Base-by-base conservation (phyloP, 2,329 filamentous ascomycete genomes). In the Thermoascus crustaceus region DNA sequence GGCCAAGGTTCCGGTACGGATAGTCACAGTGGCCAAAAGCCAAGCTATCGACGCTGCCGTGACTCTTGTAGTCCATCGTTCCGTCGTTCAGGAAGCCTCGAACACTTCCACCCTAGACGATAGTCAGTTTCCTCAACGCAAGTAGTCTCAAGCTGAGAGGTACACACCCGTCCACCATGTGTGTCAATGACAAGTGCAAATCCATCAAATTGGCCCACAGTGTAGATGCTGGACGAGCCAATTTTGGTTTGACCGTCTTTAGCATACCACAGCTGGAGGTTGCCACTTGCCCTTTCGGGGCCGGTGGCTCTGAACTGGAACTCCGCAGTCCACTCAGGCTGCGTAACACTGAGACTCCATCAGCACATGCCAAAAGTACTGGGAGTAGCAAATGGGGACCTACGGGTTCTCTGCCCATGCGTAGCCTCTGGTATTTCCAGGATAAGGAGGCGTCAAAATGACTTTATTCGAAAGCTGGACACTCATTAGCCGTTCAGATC, bases 1-100 rank as follows among this genome's bases (percentile, higher is more conserved):
- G 76, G 11, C 91, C 91, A 14, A 93, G 73, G 63, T 98, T 98
- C 48, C 91, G 83, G 69, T 95, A 98, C 30, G 77, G 63, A 59
- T 91, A 91, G 52, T 81, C 76, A 69, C 91, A 98, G 64, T 94
- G 86, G 9, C 87, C 91, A 58, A 98, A 98, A 10, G 89, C 84
- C 34, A 95, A 72, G 48, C 76, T 79, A 63, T 95, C 88, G 10
- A 94, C 78, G 50, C 76, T 81, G 47, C 78, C 72, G 49, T 88
- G 82, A 38, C 72, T 71, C 53, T 78, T 80, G 69, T 81, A 95
- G 59, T 94, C 85, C 47, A 75, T 79, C 23, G 69, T 76, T 32
- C 88, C 89, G 59, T 96, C 91, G 64, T 96, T 98, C 46, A 98
- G 67, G 68, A 96, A 98, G 11, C 84, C 91, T 40, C 91, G 76